phyloP scores from a whole-genome alignment of 805 yeast species.

The Lachancea fermentati region DNA sequence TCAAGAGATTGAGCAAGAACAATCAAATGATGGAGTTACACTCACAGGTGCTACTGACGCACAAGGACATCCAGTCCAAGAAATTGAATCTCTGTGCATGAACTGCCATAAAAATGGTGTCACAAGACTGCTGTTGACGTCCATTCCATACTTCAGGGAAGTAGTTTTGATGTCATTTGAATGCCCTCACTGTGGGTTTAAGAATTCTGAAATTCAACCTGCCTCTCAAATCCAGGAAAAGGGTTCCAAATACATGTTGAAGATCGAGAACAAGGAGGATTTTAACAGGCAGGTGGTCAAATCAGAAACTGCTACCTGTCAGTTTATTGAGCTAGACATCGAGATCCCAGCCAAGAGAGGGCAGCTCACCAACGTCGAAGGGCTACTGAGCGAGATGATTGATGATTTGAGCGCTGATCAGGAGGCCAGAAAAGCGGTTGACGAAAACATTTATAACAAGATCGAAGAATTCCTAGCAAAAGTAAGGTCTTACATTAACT shows the following conservation, averaged over 20 bases:
- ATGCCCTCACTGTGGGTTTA: slow-evolving; percentile 91
- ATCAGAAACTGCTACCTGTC: slow-evolving; percentile 77
- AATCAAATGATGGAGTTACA: slow-evolving; percentile 41
- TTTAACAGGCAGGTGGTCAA: slow-evolving; percentile 88
- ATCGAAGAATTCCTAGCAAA: slow-evolving; percentile 63
- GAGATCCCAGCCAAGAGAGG: slow-evolving; percentile 96
- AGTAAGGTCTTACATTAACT: slow-evolving; percentile 56
- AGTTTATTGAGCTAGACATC: slow-evolving; percentile 76
- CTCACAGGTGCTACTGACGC: slow-evolving; percentile 76
- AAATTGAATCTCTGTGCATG: slow-evolving; percentile 93
- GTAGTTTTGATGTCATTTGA: slow-evolving; percentile 90
- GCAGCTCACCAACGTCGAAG: slow-evolving; percentile 88
- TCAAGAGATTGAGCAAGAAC: slow-evolving; percentile 38
- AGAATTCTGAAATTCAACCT: slow-evolving; percentile 91
- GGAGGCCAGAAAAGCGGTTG: slow-evolving; percentile 63
- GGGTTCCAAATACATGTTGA: slow-evolving; percentile 69
- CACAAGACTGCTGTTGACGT: slow-evolving; percentile 77
- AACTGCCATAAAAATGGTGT: slow-evolving; percentile 83
- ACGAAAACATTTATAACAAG: slow-evolving; percentile 70
- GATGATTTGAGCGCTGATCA: slow-evolving; percentile 79
- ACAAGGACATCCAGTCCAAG: slow-evolving; percentile 92
- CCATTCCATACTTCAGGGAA: slow-evolving; percentile 88
- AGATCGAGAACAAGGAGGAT: slow-evolving; percentile 63
- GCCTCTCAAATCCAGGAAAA: slow-evolving; percentile 88
- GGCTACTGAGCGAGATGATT: slow-evolving; percentile 75